Conservation (phyloP, 129 eudicot species). For the Chrysanthemum seticuspe region DNA sequence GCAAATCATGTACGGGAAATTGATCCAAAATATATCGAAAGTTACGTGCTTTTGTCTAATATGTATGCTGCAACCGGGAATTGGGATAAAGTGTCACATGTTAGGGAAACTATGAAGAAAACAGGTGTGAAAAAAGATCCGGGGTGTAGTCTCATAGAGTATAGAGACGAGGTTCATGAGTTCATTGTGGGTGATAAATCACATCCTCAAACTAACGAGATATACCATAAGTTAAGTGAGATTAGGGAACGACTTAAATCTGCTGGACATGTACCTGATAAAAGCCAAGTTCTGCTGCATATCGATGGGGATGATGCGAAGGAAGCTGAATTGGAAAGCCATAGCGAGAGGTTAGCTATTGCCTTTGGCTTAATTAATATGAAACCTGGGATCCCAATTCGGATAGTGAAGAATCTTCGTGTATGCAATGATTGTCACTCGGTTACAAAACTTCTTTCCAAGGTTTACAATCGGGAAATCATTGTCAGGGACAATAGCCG, state of each 20-base stretch:
- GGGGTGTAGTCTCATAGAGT: constrained; percentile 46
- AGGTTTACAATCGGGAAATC: constrained; percentile 65
- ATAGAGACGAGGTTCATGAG: constrained; percentile 40
- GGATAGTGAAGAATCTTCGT: constrained; percentile 75
- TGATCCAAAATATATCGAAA: constrained; percentile 68
- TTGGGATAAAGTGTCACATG: constrained; percentile 73
- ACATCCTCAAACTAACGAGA: constrained; percentile 37
- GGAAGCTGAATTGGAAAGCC: constrained; percentile 58
- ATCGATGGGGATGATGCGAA: constrained; percentile 39
- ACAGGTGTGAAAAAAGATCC: constrained; percentile 43
- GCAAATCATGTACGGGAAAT: constrained; percentile 39
- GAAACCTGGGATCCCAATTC: constrained; percentile 45
- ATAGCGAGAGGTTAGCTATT: constrained; percentile 81
- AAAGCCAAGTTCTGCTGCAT: constrained; percentile 42
- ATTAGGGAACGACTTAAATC: constrained; percentile 35
- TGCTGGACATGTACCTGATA: constrained; percentile 38
- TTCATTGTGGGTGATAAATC: constrained; percentile 53
- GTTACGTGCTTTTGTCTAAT: constrained; percentile 83
- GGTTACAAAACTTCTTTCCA: constrained; percentile 60
- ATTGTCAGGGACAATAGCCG: constrained; percentile 76
- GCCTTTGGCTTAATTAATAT: constrained; percentile 63
- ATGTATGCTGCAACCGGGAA: constrained; percentile 81
- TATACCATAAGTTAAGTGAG: constrained; percentile 38
- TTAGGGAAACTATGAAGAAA: constrained; percentile 53
- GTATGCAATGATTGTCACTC: constrained; percentile 85